Conservation (phyloP, 2,329 filamentous ascomycete genomes). For the Botrytis tulipae region DNA sequence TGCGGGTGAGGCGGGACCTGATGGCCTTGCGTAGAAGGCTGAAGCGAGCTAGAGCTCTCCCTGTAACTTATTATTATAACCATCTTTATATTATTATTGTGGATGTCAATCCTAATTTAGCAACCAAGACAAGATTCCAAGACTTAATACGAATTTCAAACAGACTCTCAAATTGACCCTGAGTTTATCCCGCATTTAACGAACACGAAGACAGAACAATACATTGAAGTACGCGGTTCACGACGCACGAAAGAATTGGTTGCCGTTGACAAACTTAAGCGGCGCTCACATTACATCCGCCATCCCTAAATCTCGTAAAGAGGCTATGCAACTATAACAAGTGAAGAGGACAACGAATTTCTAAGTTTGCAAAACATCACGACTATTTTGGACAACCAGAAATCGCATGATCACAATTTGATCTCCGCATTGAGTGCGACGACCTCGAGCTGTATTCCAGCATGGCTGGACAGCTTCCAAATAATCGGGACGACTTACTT, state of each 20-base stretch:
- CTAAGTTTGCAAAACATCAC: neutral
- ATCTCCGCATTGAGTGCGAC: conserved; percentile 33
- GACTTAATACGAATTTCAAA: conserved; percentile 18
- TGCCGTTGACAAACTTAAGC: neutral
- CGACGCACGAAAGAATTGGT: conserved; percentile 5
- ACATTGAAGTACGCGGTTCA: neutral
- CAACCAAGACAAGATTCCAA: conserved; percentile 12
- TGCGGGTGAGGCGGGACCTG: conserved; percentile 11
- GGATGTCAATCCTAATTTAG: conserved; percentile 21
- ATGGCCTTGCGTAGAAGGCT: conserved; percentile 11
- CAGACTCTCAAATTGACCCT: neutral
- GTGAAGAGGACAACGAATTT: neutral
- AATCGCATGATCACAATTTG: conserved; percentile 28
- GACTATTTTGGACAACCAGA: neutral
- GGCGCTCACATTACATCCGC: conserved; percentile 6
- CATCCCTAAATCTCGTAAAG: conserved; percentile 19
- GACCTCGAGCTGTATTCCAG: conserved; percentile 39
- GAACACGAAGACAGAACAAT: neutral
- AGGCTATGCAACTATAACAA: conserved; percentile 25
- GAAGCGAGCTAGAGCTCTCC: conserved; percentile 13
- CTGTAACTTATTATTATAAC: neutral
- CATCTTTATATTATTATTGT: conserved; percentile 16
- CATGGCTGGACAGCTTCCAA: conserved; percentile 61
- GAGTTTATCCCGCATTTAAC: neutral
- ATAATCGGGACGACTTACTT: conserved; percentile 56